These are phyloP conservation scores for Neonectria sp. DNA, from an alignment of 2,329 filamentous ascomycete genomes.

Conservation along the genomic window DNA sequence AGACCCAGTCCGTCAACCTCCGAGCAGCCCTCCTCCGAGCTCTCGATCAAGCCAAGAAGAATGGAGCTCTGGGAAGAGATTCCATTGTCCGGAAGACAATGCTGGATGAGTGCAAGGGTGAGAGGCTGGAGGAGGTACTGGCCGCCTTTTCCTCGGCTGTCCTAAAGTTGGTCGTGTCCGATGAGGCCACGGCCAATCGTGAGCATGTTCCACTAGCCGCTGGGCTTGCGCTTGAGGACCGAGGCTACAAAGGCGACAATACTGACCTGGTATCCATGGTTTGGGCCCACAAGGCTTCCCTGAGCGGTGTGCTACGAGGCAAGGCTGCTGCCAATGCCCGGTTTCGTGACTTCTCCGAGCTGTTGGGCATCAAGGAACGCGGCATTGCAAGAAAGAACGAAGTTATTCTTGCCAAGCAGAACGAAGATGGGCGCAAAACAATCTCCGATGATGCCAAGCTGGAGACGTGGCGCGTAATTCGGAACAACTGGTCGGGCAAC, in stretches of 20 bases:
- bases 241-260: constrained; percentile 69
- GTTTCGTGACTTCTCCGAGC: constrained; percentile 75
- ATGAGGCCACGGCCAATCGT: constrained; percentile 55
- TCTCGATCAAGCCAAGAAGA: constrained; percentile 90
- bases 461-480: constrained; percentile 72
- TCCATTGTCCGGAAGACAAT: constrained; percentile 90
- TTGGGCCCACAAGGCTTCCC: constrained; percentile 79
- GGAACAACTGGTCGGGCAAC: constrained; percentile 85
- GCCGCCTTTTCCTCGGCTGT: constrained; percentile 88
- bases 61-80: constrained; percentile 84
- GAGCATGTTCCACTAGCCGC: constrained; percentile 66
- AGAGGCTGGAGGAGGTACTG: constrained; percentile 89
- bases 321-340: constrained; percentile 72
- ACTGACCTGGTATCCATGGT: constrained; percentile 75
- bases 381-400: constrained; percentile 70
- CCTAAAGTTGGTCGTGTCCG: constrained; percentile 76
- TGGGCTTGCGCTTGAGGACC: constrained; percentile 71
- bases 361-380: constrained; percentile 75
- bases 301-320: constrained; percentile 71
- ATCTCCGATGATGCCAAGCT: constrained; percentile 60
- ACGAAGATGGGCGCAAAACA: constrained; percentile 46
- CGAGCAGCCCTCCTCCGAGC: constrained; percentile 86
- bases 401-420: constrained; percentile 54
- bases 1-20: constrained; percentile 91
- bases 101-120: constrained; percentile 96